A percentile compares a stretch with the other conserved stretches of the same genome.
Evolutionary conservation across 305 asterid genomes (phyloP).

Genomic region (Vinca major): DNA sequence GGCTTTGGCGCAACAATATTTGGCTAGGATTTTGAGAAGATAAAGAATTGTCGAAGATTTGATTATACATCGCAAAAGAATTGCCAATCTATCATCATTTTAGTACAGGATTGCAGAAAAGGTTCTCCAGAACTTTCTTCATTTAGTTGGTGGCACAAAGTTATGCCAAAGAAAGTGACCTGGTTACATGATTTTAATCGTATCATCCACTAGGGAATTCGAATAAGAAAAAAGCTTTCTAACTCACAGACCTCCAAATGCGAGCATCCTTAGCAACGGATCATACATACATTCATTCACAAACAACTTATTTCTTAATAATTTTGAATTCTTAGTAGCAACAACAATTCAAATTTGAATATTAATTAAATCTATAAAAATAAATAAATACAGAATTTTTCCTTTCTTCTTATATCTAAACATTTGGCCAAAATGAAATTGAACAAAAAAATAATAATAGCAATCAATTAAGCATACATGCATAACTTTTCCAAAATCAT

Average conservation of each 20-base stretch:
- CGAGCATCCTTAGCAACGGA: not conserved
- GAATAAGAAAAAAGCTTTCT: not conserved
- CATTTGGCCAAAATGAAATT: not conserved
- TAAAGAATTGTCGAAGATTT: no score
- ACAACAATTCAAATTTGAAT: not conserved
- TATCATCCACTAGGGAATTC: not conserved
- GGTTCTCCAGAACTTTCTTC: no score
- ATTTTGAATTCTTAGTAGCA: not conserved
- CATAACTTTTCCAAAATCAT: not conserved
- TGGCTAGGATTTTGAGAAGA: no score
- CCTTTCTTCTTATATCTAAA: not conserved
- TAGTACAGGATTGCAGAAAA: no score
- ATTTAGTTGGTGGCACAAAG: not conserved
- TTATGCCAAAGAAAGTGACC: not conserved
- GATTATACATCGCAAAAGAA: no score
- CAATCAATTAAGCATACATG: not conserved
- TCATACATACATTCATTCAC: not conserved
- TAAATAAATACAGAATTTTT: not conserved
- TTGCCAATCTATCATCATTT: no score
- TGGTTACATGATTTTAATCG: not conserved
- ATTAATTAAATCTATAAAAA: not conserved
- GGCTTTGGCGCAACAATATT: no score
- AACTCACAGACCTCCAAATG: not conserved
- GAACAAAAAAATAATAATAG: not conserved
- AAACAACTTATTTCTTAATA: not conserved